Base-by-base conservation (phyloP, 1,284 basidiomycete genomes). In the Cutaneotrichosporon mucoides region DNA sequence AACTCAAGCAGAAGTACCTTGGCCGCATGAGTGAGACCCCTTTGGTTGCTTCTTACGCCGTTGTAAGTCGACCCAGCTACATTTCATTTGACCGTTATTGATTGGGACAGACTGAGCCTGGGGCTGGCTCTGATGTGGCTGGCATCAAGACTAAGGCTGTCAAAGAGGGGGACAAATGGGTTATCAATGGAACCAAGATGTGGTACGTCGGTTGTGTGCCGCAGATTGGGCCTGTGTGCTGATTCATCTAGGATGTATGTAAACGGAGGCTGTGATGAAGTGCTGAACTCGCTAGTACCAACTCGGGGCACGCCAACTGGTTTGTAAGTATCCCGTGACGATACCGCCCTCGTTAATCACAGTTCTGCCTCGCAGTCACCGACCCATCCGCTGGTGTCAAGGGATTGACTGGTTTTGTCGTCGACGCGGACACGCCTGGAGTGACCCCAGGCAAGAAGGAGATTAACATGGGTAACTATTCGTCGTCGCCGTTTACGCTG, bases 21-120 rank as follows among this genome's bases (percentile, higher is more conserved):
- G 81, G 82, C 1, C 73, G 82, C n/a, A 81, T 83, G 79, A 81
- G 79, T 0, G 82, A 83, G 63, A 82, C 81, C 67, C 82, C 82
- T 0, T 69, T 84, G 11, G 80, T 84, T 62, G 81, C 81, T 12
- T 79, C 82, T 2, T 84, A 84, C 70, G 81, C 81, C 61, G 80
- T 81, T 24, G 68, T 71, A 44, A 46, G 67, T 67, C 5, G 3
- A 15, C 11, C 13, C 10, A 6, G 4, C 5, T 13, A 13, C 6
- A 2, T 1, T 34, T 38, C n/a, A 3, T 9, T 4, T 12, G 11
- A 1, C 3, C 15, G 10, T n/a, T 48, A 13, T 15, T 45, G 15
- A 37, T 12, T 34, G 6, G 6, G 11, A n/a, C 36, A 75, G 68
- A 82, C 82, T 0, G 82, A 83, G 67, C 82, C 82, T 0, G 76